Evolutionary conservation across 2,329 filamentous ascomycete genomes (phyloP).

Genomic region (Phaeosphaeria sp.): DNA sequence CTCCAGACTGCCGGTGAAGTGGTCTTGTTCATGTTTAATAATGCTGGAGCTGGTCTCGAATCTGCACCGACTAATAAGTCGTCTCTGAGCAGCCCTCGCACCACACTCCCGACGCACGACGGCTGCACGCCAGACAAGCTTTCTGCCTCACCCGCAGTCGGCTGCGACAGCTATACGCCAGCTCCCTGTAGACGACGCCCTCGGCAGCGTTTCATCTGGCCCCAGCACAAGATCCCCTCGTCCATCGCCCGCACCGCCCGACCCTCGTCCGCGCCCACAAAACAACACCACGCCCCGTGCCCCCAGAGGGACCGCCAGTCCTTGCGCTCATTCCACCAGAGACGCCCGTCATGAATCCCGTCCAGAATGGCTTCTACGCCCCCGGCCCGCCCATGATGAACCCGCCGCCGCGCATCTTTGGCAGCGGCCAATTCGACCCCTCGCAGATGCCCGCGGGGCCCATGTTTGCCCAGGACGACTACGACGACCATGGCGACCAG

Average conservation of each 20-base stretch:
- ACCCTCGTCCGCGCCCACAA: conserved; percentile 23
- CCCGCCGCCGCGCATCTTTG: conserved; percentile 50
- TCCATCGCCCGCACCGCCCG: conserved; percentile 11
- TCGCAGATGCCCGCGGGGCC: conserved; percentile 44
- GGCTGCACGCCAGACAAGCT: conserved; percentile 21
- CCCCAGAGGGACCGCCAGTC: conserved; percentile 20
- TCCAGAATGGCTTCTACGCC: conserved; percentile 42
- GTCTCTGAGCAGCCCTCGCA: conserved; percentile 1
- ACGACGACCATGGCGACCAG: conserved; percentile 52
- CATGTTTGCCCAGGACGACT: conserved; percentile 57
- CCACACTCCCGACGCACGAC: neutral
- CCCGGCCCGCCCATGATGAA: conserved; percentile 46
- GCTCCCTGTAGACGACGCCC: conserved; percentile 23
- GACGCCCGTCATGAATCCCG: conserved; percentile 38
- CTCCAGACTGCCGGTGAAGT: neutral
- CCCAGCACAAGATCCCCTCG: conserved; percentile 23
- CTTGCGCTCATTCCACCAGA: conserved; percentile 1
- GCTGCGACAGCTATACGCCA: conserved; percentile 36
- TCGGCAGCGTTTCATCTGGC: conserved; percentile 41
- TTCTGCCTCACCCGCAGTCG: conserved; percentile 26
- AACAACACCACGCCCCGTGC: conserved; percentile 25
- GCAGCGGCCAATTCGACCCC: conserved; percentile 44
- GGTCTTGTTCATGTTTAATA: neutral
- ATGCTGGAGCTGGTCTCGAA: neutral
- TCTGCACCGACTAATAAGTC: neutral